These are phyloP conservation scores for Solanum tarapatanum DNA, from an alignment of 257 asterid genomes.

Conservation along the genomic window DNA sequence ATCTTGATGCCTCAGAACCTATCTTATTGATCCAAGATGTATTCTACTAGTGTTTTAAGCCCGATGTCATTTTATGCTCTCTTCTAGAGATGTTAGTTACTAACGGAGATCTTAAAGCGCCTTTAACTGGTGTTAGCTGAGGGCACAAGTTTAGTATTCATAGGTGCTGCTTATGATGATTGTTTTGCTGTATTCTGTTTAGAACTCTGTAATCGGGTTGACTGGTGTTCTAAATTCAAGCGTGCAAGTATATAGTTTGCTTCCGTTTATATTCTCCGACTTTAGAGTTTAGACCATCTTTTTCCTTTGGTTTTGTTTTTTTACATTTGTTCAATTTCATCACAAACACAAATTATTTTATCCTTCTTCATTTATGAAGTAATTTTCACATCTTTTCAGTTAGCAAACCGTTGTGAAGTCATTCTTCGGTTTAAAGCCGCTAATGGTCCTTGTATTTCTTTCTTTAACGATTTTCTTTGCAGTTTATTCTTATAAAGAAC, in stretches of 20 bases:
- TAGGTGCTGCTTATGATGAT: background rate
- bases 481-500: background rate
- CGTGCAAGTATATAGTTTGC: background rate
- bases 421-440: background rate
- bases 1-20: background rate
- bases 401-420: background rate
- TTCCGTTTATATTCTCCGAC: background rate
- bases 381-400: background rate
- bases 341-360: background rate
- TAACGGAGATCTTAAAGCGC: background rate
- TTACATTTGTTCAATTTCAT: background rate
- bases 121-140: background rate
- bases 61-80: background rate
- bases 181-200: background rate
- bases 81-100: background rate
- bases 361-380: background rate
- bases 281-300: background rate
- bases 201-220: background rate
- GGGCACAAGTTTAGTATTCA: background rate
- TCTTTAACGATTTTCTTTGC: background rate
- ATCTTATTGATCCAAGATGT: background rate
- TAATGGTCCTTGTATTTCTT: background rate
- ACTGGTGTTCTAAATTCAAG: background rate
- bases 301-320: background rate
- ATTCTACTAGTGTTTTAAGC: background rate